phyloP scores from a whole-genome alignment of 2,329 filamentous ascomycete species.

The Fusarium pseudonygamai region DNA sequence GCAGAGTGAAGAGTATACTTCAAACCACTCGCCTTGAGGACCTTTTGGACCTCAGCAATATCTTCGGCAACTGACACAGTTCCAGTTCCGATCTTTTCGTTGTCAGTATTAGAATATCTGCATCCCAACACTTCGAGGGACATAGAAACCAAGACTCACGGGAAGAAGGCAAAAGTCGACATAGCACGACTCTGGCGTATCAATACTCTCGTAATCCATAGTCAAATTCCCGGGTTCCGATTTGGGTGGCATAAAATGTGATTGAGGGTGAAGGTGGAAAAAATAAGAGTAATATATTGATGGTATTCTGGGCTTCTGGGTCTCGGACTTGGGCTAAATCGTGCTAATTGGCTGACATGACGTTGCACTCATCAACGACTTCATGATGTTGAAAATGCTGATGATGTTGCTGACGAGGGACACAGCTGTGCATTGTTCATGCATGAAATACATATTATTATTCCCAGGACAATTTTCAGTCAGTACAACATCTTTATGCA shows the following conservation, averaged over 20 bases:
- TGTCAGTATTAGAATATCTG: constrained; percentile 5
- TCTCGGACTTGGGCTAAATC: not conserved
- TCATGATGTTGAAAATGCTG: constrained; percentile 29
- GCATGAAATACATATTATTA: not conserved
- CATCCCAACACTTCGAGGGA: too few relatives aligned
- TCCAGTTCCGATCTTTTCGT: constrained; percentile 77
- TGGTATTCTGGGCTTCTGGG: not conserved
- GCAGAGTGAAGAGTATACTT: constrained; percentile 92
- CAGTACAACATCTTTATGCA: constrained; percentile 3
- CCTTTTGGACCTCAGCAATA: constrained; percentile 86
- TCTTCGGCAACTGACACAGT: constrained; percentile 80
- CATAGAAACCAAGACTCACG: constrained; percentile 54
- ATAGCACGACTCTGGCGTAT: constrained; percentile 79
- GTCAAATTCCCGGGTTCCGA: not conserved
- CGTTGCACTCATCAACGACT: constrained; percentile 19
- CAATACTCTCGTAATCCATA: constrained; percentile 59
- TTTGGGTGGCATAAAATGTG: not conserved
- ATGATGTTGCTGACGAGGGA: not conserved
- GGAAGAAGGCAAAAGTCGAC: constrained; percentile 94
- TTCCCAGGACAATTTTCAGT: not conserved
- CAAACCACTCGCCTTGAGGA: constrained; percentile 83
- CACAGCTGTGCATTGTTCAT: not conserved
- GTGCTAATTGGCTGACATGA: constrained; percentile 33
- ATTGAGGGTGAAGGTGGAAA: not conserved
- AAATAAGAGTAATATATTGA: not conserved